Evolutionary conservation across 2,329 filamentous ascomycete genomes (phyloP), one percentile per base, ranked within the genome.

Genomic region (Penicillium sp.): DNA sequence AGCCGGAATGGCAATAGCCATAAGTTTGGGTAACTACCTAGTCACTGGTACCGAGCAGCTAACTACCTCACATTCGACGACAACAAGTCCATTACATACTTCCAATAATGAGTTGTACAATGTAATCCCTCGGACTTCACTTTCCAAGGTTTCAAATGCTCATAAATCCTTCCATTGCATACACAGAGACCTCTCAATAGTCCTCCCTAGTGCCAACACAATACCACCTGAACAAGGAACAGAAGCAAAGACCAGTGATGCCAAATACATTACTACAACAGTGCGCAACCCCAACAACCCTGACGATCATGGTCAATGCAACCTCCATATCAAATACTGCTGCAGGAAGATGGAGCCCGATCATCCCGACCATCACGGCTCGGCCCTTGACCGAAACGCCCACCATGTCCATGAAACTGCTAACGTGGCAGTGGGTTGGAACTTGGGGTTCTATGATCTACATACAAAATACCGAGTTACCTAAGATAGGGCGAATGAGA

Each of bases 321-420:
- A 25, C 22, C 4, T 2, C 27, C 19, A 45, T 45, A 16, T 33
- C 22, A 35, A 49, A 49, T 43, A 25, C 39, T 7, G 22, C 9
- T 34, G n/a, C 16, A 30, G 28, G 12, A 28, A n/a, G 7, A 35
- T 7, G 27, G 16, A 18, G n/a, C 37, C 14, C 11, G 29, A 46
- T 46, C 47, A 13, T 40, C 37, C 14, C 11, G 29, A 46, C 40
- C 47, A 13, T 40, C 36, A 36, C 47, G 47, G 47, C 41, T 50
- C 47, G 47, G 47, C 47, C 47, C 47, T 40, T 11, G 29, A 16
- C 13, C 27, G 10, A 33, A 35, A 37, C 29, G 29, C 30, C 11
- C 22, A 10, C 7, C 7, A 8, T 10, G 22, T n/a, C 14, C 41
- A 30, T 22, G 33, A 33, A 9, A 16, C 30, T 25, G 19, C 14